These are phyloP conservation scores for Metrosideros polymorpha DNA, from an alignment of 441 rosid species.

Conservation along the genomic window DNA sequence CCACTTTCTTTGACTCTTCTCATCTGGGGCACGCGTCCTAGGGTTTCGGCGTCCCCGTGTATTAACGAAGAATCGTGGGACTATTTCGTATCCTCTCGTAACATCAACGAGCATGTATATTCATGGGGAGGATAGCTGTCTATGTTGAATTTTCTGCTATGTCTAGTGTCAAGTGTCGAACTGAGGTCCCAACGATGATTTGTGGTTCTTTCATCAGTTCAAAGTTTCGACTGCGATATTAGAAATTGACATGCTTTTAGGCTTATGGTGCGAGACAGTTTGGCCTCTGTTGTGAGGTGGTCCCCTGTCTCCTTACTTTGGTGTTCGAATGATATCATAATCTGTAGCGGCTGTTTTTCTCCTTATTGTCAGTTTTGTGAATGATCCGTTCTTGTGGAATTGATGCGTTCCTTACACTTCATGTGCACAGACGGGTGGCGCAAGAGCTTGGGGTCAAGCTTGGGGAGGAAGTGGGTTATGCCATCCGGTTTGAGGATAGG, in stretches of 20 bases:
- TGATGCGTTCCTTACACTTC: not conserved
- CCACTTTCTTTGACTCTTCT: not conserved
- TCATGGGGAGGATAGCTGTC: not conserved
- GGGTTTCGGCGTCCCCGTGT: not conserved
- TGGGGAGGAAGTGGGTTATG: constrained; percentile 96
- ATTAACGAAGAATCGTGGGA: not conserved
- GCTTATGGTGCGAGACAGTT: not conserved
- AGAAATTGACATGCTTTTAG: not conserved
- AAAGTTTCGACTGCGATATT: not conserved
- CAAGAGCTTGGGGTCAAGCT: constrained; percentile 86
- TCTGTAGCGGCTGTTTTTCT: not conserved
- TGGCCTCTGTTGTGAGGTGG: not conserved
- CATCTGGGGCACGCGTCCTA: not conserved
- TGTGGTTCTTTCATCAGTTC: not conserved
- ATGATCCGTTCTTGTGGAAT: not conserved
- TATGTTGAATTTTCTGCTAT: not conserved
- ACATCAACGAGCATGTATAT: not conserved
- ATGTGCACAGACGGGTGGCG: constrained; percentile 59
- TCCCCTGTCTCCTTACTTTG: not conserved
- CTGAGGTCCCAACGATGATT: not conserved
- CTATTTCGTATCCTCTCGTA: not conserved
- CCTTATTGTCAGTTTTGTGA: not conserved
- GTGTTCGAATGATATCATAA: not conserved
- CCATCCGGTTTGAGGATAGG: constrained; percentile 92
- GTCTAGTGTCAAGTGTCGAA: not conserved